These are phyloP conservation scores for Gautieria morchelliformis DNA, from an alignment of 768 basidiomycete genomes.

Conservation along the genomic window DNA sequence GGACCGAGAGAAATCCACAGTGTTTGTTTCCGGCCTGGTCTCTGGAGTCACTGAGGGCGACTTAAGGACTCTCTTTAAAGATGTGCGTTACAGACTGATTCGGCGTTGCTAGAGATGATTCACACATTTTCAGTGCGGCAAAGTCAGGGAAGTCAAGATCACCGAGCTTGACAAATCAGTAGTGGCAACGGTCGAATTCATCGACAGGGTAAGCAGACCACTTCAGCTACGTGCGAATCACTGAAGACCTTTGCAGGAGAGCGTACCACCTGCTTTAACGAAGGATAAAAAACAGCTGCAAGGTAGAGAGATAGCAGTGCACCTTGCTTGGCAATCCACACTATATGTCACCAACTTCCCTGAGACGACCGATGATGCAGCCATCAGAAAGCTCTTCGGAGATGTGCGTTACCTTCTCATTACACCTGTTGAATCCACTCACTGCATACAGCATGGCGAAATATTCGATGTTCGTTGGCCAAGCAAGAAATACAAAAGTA, in stretches of 20 bases:
- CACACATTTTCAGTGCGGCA: slow-evolving; percentile 60
- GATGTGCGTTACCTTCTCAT: slow-evolving; percentile 38
- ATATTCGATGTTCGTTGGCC: slow-evolving; percentile 97
- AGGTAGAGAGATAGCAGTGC: slow-evolving; percentile 70
- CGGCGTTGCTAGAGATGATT: background rate
- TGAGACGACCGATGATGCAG: slow-evolving; percentile 67
- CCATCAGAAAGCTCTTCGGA: slow-evolving; percentile 66
- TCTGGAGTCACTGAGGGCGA: slow-evolving; percentile 49
- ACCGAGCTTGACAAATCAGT: slow-evolving; percentile 45
- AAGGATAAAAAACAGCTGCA: slow-evolving; percentile 88
- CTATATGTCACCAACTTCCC: slow-evolving; percentile 96
- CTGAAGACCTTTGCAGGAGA: slow-evolving; percentile 38
- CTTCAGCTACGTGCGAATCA: background rate
- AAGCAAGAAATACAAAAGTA: slow-evolving; percentile 89
- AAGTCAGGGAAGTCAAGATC: slow-evolving; percentile 76
- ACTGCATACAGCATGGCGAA: slow-evolving; percentile 59
- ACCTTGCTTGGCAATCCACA: slow-evolving; percentile 89
- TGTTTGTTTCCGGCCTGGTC: slow-evolving; percentile 74
- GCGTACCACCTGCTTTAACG: slow-evolving; percentile 77
- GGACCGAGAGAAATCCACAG: slow-evolving; percentile 91
- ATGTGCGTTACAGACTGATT: slow-evolving; percentile 41
- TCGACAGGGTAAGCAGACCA: slow-evolving; percentile 38
- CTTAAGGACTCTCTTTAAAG: slow-evolving; percentile 69
- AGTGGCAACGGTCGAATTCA: slow-evolving; percentile 88
- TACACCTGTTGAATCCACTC: background rate